phyloP scores from a whole-genome alignment of 345 rosid species.

The Populus euphratica region DNA sequence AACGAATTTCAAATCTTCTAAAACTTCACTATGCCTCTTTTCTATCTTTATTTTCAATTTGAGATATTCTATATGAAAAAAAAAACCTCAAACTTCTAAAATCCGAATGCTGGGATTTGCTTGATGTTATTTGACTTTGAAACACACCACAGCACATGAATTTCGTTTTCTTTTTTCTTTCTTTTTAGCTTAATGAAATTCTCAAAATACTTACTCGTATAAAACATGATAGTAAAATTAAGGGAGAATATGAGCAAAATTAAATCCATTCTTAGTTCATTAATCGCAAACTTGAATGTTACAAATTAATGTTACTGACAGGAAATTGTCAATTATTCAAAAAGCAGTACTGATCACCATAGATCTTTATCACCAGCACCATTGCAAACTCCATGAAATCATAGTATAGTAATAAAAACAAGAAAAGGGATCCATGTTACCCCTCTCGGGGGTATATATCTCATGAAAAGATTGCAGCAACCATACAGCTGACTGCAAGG shows the following conservation, averaged over 20 bases:
- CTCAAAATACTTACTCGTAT: too few species aligned
- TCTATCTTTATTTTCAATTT: too few species aligned
- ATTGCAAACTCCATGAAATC: neutral
- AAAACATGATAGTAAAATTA: neutral
- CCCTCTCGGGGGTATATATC: neutral
- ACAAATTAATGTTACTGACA: neutral
- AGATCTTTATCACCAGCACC: neutral
- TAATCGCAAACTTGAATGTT: neutral
- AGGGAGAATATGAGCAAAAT: neutral
- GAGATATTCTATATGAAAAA: too few species aligned
- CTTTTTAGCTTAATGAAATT: too few species aligned
- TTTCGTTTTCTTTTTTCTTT: too few species aligned
- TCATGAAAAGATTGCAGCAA: neutral
- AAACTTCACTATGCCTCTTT: too few species aligned
- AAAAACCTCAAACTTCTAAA: too few species aligned
- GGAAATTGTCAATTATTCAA: slow-evolving; percentile 3
- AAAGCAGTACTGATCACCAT: neutral
- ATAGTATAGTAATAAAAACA: neutral
- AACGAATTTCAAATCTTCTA: too few species aligned
- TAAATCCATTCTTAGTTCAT: neutral
- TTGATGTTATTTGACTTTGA: neutral
- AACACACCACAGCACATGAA: neutral
- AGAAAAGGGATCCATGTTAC: neutral
- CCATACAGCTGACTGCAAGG: neutral
- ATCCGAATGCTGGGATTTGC: too few species aligned